A percentile compares a stretch with the other conserved stretches of the same genome.
These are phyloP conservation scores for Ceratobasidium sp. DNA, from an alignment of 1,284 basidiomycete genomes.

Conservation along the genomic window DNA sequence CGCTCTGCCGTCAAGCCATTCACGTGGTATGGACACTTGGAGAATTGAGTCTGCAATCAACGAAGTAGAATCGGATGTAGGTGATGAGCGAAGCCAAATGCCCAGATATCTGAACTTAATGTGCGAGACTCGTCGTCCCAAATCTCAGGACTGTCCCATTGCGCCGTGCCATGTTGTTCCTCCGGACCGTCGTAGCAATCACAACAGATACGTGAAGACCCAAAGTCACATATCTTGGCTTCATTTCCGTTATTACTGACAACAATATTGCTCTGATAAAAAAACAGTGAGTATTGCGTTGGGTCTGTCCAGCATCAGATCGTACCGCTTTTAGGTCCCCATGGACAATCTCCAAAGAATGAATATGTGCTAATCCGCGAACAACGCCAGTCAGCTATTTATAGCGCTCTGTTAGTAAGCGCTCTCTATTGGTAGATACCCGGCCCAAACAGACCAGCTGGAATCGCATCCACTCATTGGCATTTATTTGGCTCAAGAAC, in stretches of 20 bases:
- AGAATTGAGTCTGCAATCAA: neutral
- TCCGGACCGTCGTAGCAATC: neutral
- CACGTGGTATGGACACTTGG: neutral
- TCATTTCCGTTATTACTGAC: neutral
- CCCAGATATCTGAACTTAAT: conserved; percentile 8
- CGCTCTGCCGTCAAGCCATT: neutral
- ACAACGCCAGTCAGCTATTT: conserved; percentile 1
- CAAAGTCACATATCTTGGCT: conserved; percentile 36
- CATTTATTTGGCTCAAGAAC: neutral
- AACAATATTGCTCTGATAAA: conserved; percentile 7
- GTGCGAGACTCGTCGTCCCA: neutral
- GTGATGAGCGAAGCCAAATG: conserved; percentile 14
- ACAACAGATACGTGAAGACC: conserved; percentile 25
- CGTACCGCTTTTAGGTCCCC: conserved; percentile 28
- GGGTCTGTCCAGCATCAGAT: too few species aligned
- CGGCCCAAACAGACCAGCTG: neutral
- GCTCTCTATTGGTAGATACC: neutral
- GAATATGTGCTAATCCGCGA: conserved; percentile 13
- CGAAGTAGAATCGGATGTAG: neutral
- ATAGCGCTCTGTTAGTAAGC: neutral
- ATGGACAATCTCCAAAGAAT: conserved; percentile 10
- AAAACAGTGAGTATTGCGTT: neutral
- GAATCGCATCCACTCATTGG: neutral
- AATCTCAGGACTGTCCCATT: conserved; percentile 19
- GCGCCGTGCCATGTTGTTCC: neutral